Percentiles rank a stretch among this genome's conserved stretches.
Conservation (phyloP, 176 grass and related monocot species). For the Canna indica region DNA sequence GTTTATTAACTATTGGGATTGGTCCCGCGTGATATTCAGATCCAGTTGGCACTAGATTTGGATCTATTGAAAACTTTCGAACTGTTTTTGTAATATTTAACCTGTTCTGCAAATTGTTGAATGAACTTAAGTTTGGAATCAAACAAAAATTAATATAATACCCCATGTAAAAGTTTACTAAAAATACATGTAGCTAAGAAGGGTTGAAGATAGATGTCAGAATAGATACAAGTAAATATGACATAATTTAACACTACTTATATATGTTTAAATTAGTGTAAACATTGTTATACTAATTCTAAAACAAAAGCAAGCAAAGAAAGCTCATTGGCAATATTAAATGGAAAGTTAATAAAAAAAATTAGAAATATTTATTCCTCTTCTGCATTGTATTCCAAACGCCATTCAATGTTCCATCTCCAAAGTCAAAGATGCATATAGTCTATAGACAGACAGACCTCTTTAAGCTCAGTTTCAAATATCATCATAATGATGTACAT, state of each 20-base stretch:
- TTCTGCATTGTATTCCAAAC: too few relatives aligned
- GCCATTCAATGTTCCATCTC: too few relatives aligned
- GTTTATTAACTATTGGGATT: slow-evolving; percentile 70
- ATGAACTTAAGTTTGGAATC: slow-evolving; percentile 19
- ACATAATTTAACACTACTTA: background rate
- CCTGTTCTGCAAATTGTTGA: slow-evolving; percentile 75
- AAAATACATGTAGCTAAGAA: slow-evolving; percentile 12
- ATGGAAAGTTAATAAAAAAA: too few relatives aligned
- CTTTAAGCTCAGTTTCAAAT: too few relatives aligned
- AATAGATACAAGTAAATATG: background rate
- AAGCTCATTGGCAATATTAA: too few relatives aligned
- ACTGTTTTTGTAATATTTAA: slow-evolving; percentile 97
- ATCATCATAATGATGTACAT: too few relatives aligned
- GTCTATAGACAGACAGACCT: too few relatives aligned
- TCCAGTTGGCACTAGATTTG: slow-evolving; percentile 76
- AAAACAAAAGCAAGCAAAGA: too few relatives aligned
- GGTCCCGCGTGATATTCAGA: slow-evolving; percentile 88
- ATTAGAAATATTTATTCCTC: too few relatives aligned
- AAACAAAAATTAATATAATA: slow-evolving; percentile 3
- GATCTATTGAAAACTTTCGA: slow-evolving; percentile 88
- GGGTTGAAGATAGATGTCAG: background rate
- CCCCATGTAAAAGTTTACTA: too few relatives aligned
- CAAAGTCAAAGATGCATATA: too few relatives aligned
- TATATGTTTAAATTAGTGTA: background rate
- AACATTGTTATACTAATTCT: background rate